These are phyloP conservation scores for Agapanthus africanus DNA, from an alignment of 106 monocot species.

Conservation along the genomic window DNA sequence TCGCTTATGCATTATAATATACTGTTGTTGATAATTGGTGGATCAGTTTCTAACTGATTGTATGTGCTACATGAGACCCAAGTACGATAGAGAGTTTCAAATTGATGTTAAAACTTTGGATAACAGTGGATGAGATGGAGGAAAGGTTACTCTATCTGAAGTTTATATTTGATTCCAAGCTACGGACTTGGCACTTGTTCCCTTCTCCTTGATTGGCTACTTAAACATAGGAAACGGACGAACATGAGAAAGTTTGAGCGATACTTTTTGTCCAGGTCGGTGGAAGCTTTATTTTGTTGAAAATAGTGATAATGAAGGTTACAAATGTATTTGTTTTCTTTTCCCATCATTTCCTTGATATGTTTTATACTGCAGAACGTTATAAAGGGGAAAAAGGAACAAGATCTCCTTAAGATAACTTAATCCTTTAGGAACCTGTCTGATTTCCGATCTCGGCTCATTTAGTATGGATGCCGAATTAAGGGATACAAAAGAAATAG, in stretches of 20 bases:
- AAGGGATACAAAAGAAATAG: background rate
- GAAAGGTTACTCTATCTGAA: background rate
- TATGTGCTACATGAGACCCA: background rate
- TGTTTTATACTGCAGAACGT: no score
- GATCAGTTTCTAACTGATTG: background rate
- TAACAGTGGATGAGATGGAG: background rate
- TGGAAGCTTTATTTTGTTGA: background rate
- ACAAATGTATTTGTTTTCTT: no score
- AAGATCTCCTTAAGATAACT: no score
- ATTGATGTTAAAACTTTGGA: background rate
- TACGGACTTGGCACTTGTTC: background rate
- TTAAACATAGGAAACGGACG: background rate
- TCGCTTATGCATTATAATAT: background rate
- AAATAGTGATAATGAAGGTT: background rate
- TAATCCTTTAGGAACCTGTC: background rate
- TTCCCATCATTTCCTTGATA: no score
- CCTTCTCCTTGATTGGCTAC: background rate
- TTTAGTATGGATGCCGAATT: background rate
- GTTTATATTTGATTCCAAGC: slow-evolving; percentile 1
- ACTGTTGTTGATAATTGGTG: background rate
- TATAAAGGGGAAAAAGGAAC: no score
- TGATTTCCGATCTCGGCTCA: background rate
- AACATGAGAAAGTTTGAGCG: background rate
- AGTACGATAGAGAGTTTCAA: background rate
- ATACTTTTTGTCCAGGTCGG: background rate